These are phyloP conservation scores for Excoecaria agallocha DNA, from an alignment of 345 rosid species.

Conservation along the genomic window DNA sequence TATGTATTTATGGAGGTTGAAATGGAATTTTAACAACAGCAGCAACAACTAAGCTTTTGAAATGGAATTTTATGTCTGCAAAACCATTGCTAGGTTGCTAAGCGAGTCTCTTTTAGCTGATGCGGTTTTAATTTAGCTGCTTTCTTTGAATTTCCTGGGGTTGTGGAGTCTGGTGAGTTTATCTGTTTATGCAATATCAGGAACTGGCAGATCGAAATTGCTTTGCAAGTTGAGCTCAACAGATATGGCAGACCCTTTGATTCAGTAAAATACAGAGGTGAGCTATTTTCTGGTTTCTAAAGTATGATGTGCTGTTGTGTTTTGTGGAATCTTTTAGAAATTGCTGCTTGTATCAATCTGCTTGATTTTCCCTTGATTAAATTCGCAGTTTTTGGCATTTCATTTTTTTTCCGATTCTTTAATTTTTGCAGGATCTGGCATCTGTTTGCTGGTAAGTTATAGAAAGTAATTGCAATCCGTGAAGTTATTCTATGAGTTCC, in stretches of 20 bases:
- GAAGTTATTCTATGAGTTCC: conserved; percentile 40
- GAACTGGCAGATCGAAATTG: conserved; percentile 14
- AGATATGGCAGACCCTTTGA: conserved; percentile 11
- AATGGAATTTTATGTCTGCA: conserved; percentile 9
- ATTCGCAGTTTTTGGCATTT: background rate
- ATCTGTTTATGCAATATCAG: conserved; percentile 12
- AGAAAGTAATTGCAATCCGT: conserved; percentile 6
- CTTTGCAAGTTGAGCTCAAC: conserved; percentile 14
- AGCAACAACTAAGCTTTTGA: background rate
- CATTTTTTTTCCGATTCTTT: background rate
- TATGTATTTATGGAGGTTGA: conserved; percentile 8
- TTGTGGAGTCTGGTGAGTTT: conserved; percentile 12
- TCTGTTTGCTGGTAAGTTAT: conserved; percentile 3
- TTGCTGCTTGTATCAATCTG: background rate
- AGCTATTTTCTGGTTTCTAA: background rate
- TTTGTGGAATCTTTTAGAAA: background rate
- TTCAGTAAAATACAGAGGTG: conserved; percentile 30
- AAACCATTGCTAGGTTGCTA: conserved; percentile 17
- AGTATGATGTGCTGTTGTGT: conserved; percentile 1
- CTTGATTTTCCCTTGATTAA: conserved; percentile 5
- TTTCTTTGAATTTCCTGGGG: conserved; percentile 1
- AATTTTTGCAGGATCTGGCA: conserved; percentile 31
- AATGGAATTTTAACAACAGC: background rate
- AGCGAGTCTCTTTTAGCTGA: conserved; percentile 1
- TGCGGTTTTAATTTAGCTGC: conserved; percentile 10